Evolutionary conservation across 73 alveolate genomes (phyloP).

Genomic region (Vitrella brassicaformis): DNA sequence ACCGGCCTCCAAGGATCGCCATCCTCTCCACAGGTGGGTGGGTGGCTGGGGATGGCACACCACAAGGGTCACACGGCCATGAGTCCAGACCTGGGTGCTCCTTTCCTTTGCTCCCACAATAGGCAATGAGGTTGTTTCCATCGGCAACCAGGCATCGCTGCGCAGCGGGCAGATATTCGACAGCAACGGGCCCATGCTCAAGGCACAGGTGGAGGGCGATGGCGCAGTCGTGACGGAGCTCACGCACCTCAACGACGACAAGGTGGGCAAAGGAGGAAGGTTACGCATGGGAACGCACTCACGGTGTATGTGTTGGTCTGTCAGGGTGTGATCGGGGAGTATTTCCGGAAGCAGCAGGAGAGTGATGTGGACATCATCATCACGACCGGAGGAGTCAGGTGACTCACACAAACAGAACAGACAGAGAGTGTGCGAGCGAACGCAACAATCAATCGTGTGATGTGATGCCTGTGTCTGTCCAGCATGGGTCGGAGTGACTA

Average conservation of each 20-base stretch:
- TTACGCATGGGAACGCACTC: constrained; percentile 6
- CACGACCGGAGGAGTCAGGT: constrained; percentile 60
- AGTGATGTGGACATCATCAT: constrained; percentile 21
- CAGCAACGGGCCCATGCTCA: constrained; percentile 42
- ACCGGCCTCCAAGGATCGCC: constrained; percentile 32
- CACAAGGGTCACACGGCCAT: constrained; percentile 36
- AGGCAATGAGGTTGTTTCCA: too few relatives aligned
- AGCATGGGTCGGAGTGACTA: constrained; percentile 55
- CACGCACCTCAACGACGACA: constrained; percentile 31
- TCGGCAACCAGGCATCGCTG: too few relatives aligned
- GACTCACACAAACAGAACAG: too few relatives aligned
- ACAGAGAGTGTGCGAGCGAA: too few relatives aligned
- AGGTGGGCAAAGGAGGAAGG: constrained; percentile 8
- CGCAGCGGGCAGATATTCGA: constrained; percentile 50
- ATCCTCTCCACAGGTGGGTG: constrained; percentile 54
- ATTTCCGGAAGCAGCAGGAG: too few relatives aligned
- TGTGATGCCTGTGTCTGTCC: too few relatives aligned
- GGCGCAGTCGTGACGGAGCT: constrained; percentile 13
- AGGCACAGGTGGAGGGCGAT: constrained; percentile 6
- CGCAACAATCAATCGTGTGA: too few relatives aligned
- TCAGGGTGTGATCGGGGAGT: too few relatives aligned
- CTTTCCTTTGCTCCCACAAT: too few relatives aligned
- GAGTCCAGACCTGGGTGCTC: constrained; percentile 6
- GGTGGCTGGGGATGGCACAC: too few relatives aligned
- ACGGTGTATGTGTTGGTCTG: too few relatives aligned